Evolutionary conservation across 164 flowering plant genomes (phyloP).

Genomic region (Dillenia turbinata): DNA sequence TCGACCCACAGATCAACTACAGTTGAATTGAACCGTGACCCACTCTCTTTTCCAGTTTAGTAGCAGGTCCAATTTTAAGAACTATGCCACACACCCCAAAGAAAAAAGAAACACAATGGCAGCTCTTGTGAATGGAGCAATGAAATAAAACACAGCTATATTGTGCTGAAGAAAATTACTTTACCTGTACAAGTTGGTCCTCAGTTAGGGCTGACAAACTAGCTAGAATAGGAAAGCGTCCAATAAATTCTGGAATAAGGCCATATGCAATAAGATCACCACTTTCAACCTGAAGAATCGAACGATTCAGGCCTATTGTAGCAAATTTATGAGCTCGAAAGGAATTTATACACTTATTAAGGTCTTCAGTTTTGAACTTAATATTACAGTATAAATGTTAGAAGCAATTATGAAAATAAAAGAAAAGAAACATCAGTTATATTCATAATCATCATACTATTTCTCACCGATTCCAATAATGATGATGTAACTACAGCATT

Average conservation of each 20-base stretch:
- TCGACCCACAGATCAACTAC: too few relatives aligned
- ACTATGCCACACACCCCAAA: too few relatives aligned
- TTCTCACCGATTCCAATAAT: constrained; percentile 74
- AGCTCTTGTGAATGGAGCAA: neutral
- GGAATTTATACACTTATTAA: too few relatives aligned
- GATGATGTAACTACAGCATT: constrained; percentile 77
- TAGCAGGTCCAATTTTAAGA: too few relatives aligned
- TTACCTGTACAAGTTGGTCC: constrained; percentile 94
- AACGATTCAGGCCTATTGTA: neutral
- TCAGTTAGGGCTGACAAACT: constrained; percentile 89
- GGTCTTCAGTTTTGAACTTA: neutral
- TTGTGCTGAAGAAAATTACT: neutral
- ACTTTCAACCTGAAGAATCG: constrained; percentile 80
- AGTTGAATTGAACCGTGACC: too few relatives aligned
- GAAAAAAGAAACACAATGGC: too few relatives aligned
- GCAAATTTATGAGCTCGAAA: neutral
- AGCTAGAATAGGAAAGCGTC: constrained; percentile 94
- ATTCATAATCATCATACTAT: neutral
- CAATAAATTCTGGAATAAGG: constrained; percentile 96
- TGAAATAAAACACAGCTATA: neutral
- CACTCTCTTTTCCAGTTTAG: too few relatives aligned
- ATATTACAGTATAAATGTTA: neutral
- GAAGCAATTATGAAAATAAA: neutral
- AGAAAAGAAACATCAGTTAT: neutral
- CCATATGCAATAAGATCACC: constrained; percentile 93